A percentile compares a stretch with the other conserved stretches of the same genome.
These are phyloP conservation scores for Kodamaea sp. DNA, from an alignment of 1,139 yeast species.

Conservation along the genomic window DNA sequence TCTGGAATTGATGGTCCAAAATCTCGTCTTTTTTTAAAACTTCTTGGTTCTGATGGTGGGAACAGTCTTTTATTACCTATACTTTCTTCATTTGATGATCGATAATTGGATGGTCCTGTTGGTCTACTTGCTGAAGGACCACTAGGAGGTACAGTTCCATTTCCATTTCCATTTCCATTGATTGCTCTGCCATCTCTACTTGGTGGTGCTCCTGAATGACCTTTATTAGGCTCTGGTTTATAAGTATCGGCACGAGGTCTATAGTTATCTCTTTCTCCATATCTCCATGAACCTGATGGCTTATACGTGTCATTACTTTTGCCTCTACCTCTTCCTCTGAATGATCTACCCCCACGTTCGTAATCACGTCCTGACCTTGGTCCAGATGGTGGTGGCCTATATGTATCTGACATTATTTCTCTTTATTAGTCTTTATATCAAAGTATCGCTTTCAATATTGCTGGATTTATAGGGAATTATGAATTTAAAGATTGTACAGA, in stretches of 20 bases:
- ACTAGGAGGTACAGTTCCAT: not conserved
- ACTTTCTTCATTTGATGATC: constrained; percentile 3
- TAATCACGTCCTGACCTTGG: constrained; percentile 22
- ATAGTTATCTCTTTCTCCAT: constrained; percentile 10
- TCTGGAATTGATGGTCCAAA: not conserved
- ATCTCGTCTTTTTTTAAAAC: constrained; percentile 17
- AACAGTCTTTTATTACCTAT: constrained; percentile 15
- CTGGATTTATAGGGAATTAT: no score
- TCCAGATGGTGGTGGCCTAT: constrained; percentile 41
- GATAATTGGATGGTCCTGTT: constrained; percentile 5
- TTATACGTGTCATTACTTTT: constrained; percentile 7
- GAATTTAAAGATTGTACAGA: no score
- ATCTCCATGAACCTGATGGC: constrained; percentile 9
- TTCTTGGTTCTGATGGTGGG: constrained; percentile 22
- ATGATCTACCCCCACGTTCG: constrained; percentile 1
- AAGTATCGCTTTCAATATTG: no score
- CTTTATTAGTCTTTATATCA: not conserved
- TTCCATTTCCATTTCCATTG: not conserved
- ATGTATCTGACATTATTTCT: constrained; percentile 38
- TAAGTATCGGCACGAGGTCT: constrained; percentile 13
- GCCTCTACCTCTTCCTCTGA: constrained; percentile 1
- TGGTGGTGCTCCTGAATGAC: constrained; percentile 2
- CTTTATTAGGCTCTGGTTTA: constrained; percentile 7
- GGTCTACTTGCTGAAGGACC: constrained; percentile 3
- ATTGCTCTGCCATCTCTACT: constrained; percentile 4